phyloP scores from a whole-genome alignment of 306 rosid genomes.

The Quercus rubra region DNA sequence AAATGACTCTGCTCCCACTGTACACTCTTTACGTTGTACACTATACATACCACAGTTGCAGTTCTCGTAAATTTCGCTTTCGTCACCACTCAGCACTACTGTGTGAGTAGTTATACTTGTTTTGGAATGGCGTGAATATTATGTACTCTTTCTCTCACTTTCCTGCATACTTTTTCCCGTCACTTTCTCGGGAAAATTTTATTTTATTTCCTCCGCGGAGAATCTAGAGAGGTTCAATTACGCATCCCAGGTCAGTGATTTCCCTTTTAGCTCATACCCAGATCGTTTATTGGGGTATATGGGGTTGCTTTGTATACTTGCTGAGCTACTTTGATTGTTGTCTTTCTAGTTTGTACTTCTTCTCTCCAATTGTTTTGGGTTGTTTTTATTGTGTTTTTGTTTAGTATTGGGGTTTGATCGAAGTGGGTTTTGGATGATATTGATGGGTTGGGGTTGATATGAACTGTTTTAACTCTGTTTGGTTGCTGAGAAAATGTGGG shows the following conservation, averaged over 20 bases:
- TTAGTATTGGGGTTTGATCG: neutral
- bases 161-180: constrained; percentile 5
- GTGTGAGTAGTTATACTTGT: no score
- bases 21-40: neutral
- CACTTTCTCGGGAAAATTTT: constrained; percentile 32
- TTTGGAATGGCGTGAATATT: constrained; percentile 16
- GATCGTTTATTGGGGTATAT: constrained; percentile 32
- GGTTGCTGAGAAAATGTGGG: neutral
- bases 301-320: neutral
- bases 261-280: constrained; percentile 14
- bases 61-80: neutral
- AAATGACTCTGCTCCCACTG: neutral
- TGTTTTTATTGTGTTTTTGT: neutral
- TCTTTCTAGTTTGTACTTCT: neutral
- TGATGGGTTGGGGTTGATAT: neutral
- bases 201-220: neutral
- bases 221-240: constrained; percentile 5
- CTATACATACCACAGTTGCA: neutral
- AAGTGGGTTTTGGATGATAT: neutral
- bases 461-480: neutral
- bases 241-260: constrained; percentile 25
- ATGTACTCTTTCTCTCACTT: constrained; percentile 2
- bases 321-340: neutral
- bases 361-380: neutral
- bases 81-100: neutral